Evolutionary conservation across 2,329 filamentous ascomycete genomes (phyloP), one percentile per base, ranked within the genome.

Genomic region (Fusarium torreyae): DNA sequence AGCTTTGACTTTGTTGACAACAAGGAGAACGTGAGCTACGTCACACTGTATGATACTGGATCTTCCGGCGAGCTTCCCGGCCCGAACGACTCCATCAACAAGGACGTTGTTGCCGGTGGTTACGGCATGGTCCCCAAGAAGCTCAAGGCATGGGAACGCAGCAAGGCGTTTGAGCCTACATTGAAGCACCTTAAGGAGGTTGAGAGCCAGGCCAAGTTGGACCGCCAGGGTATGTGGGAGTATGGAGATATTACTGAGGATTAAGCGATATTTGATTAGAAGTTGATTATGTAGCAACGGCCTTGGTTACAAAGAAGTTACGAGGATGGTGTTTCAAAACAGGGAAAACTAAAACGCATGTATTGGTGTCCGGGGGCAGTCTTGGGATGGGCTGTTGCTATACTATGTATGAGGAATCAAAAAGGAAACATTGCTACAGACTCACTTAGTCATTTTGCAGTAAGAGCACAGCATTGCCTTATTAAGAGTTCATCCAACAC

Each of bases 211-310:
- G 95, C 95, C 6, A 97, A 97, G 87, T 84, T 88, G 57, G 89
- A 90, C 59, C 89, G 94, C 67, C 85, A 89, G 71, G 96, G 96
- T 43, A 96, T 97, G 88, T 99, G 95, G 94, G 96, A 99, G 87
- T 99, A 98, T 81, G 96, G 96, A 73, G 96, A 98, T 79, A 86
- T 97, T 77, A 97, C 94, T 15, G 94, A 97, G 83, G 94, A 97
- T 77, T 94, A 89, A 79, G 52, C n/a, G 36, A 15, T 20, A 31
- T 46, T 39, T 38, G 22, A 31, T 42, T 33, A 26, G 18, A 45
- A 36, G 43, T 48, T 48, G 39, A 57, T 55, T 58, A 58, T 50
- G 46, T 36, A 58, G 44, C 45, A 58, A 56, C 33, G 24, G n/a
- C 33, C 50, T 61, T 60, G 56, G 53, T 55, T 60, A 67, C 57